phyloP scores from a whole-genome alignment of 768 basidiomycete genomes.

The Russula ochroleuca region DNA sequence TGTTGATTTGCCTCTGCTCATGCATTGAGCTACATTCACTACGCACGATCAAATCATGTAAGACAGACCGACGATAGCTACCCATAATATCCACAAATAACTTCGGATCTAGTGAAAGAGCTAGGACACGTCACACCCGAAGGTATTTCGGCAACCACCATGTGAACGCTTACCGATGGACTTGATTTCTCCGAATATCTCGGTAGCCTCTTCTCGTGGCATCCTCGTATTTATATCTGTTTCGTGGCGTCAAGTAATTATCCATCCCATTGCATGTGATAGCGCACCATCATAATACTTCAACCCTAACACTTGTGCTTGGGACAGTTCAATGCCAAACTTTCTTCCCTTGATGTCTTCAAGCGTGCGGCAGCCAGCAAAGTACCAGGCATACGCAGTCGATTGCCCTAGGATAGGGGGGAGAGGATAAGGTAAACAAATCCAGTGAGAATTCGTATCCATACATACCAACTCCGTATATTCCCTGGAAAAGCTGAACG shows the following conservation, averaged over 20 bases:
- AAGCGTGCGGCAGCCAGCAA: conserved; percentile 70
- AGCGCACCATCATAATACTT: conserved; percentile 61
- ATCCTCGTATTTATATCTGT: conserved; percentile 79
- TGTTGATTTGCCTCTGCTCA: conserved; percentile 66
- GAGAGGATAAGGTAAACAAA: background rate
- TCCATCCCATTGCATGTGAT: background rate
- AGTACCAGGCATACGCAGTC: conserved; percentile 70
- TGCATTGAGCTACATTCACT: background rate
- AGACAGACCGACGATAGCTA: conserved; percentile 66
- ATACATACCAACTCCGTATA: conserved; percentile 79
- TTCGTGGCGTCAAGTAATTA: conserved; percentile 6
- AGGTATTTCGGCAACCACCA: background rate
- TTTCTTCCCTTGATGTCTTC: conserved; percentile 63
- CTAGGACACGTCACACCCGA: conserved; percentile 38
- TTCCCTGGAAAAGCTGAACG: conserved; percentile 61
- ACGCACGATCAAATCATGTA: conserved; percentile 2
- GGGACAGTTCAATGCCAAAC: conserved; percentile 55
- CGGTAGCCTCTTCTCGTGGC: conserved; percentile 73
- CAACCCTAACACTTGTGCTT: conserved; percentile 63
- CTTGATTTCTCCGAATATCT: conserved; percentile 68
- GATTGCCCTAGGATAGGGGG: conserved; percentile 46
- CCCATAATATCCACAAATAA: conserved; percentile 87
- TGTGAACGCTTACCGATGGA: conserved; percentile 50
- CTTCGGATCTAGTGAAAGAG: conserved; percentile 63
- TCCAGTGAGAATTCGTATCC: background rate